Percentiles rank a stretch among this genome's conserved stretches.
Evolutionary conservation across 2,329 filamentous ascomycete species (phyloP).

Genomic region (Myriangium duriaei): DNA sequence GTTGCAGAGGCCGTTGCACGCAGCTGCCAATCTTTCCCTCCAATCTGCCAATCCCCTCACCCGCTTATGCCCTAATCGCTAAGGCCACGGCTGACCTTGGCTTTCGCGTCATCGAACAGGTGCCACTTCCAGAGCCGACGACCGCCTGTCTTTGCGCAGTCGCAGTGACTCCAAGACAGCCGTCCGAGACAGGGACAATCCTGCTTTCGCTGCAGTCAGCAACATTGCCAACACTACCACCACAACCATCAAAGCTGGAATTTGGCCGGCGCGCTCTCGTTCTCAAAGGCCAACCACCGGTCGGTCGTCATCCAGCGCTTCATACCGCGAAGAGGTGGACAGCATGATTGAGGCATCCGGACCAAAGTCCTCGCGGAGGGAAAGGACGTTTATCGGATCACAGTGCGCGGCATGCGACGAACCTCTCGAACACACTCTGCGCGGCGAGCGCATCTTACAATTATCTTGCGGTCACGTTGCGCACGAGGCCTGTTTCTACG

Average conservation of each 20-base stretch:
- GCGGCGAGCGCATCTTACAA: slow-evolving; percentile 85
- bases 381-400: slow-evolving; percentile 88
- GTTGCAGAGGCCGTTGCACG: slow-evolving; percentile 3
- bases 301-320: slow-evolving; percentile 13
- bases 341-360: slow-evolving; percentile 23
- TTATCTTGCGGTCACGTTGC: slow-evolving; percentile 96
- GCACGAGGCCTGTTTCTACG: slow-evolving; percentile 97
- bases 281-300: slow-evolving; percentile 11
- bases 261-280: slow-evolving; percentile 3
- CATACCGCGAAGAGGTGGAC: slow-evolving; percentile 16
- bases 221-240: no score
- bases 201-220: no score
- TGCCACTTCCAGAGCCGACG: slow-evolving; percentile 1
- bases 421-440: slow-evolving; percentile 85
- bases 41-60: neutral
- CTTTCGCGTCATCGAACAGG: slow-evolving; percentile 9
- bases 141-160: slow-evolving; percentile 7
- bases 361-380: slow-evolving; percentile 46
- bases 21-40: neutral
- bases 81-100: neutral
- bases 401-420: slow-evolving; percentile 96
- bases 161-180: slow-evolving; percentile 8
- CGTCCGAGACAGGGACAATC: slow-evolving; percentile 14
- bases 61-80: neutral
- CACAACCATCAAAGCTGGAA: slow-evolving; percentile 5